phyloP scores from a whole-genome alignment of 73 alveolate species.

The Symbiodinium pilosum region DNA sequence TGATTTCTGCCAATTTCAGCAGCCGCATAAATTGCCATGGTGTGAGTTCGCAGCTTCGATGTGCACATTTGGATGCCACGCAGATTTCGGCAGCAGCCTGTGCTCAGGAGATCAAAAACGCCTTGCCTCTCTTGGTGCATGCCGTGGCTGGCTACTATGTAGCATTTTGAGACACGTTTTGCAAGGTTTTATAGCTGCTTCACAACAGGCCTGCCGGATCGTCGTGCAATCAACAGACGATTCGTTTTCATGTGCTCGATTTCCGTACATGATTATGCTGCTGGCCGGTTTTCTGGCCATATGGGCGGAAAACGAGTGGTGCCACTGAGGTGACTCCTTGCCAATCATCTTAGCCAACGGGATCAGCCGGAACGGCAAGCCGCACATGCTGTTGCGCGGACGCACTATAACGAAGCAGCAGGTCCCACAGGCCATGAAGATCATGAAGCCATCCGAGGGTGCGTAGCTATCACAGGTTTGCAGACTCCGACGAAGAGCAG shows the following conservation, averaged over 20 bases:
- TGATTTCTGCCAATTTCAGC: no score
- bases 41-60: no score
- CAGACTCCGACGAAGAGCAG: slow-evolving; percentile 47
- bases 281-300: neutral
- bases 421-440: no score
- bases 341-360: slow-evolving; percentile 56
- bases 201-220: no score
- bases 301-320: no score
- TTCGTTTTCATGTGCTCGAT: neutral
- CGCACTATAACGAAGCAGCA: neutral
- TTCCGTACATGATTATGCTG: neutral
- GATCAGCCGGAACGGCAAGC: slow-evolving; percentile 1
- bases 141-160: slow-evolving; percentile 26
- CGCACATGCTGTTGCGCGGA: slow-evolving; percentile 36
- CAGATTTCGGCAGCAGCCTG: neutral
- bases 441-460: no score
- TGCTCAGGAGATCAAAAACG: slow-evolving; percentile 28
- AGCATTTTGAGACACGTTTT: no score
- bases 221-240: neutral
- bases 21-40: no score
- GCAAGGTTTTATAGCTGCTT: no score
- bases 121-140: slow-evolving; percentile 60
- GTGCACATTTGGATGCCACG: neutral
- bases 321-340: slow-evolving; percentile 47
- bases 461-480: neutral